phyloP scores from a whole-genome alignment of 805 yeast genomes.

The Candida vartiovaarae region DNA sequence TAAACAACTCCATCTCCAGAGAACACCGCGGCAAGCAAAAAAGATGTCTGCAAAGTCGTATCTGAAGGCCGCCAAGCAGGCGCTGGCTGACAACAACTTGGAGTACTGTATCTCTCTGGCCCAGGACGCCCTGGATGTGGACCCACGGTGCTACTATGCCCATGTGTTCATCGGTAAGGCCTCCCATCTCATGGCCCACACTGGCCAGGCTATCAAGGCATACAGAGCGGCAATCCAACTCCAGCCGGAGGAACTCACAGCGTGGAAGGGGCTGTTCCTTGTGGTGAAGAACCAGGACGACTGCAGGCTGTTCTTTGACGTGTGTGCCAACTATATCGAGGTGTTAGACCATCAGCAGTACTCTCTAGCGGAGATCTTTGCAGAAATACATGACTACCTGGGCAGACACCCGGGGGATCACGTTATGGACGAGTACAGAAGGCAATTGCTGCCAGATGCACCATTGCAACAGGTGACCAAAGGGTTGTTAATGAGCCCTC shows the following conservation, averaged over 20 bases:
- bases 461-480: constrained; percentile 47
- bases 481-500: constrained; percentile 38
- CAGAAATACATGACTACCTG: constrained; percentile 40
- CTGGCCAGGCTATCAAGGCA: constrained; percentile 32
- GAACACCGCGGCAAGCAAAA: neutral
- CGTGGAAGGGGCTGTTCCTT: constrained; percentile 77
- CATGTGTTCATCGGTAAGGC: constrained; percentile 69
- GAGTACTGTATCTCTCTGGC: constrained; percentile 54
- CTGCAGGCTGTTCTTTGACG: constrained; percentile 38
- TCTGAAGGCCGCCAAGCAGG: constrained; percentile 43
- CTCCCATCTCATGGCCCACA: constrained; percentile 36
- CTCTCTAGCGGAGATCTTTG: constrained; percentile 40
- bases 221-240: constrained; percentile 45
- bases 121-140: constrained; percentile 48
- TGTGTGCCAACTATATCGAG: constrained; percentile 38
- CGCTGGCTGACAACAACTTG: constrained; percentile 50
- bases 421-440: constrained; percentile 41
- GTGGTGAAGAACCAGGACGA: constrained; percentile 33
- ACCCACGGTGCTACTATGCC: constrained; percentile 56
- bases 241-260: constrained; percentile 46
- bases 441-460: constrained; percentile 48
- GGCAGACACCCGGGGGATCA: constrained; percentile 25
- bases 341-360: constrained; percentile 35
- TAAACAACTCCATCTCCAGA: too few species aligned
- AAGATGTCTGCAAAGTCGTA: constrained; percentile 29